Percentiles rank a stretch among this genome's conserved stretches.
These are phyloP conservation scores for Thalia dealbata DNA, from an alignment of 176 grass and related monocot species.

Conservation along the genomic window DNA sequence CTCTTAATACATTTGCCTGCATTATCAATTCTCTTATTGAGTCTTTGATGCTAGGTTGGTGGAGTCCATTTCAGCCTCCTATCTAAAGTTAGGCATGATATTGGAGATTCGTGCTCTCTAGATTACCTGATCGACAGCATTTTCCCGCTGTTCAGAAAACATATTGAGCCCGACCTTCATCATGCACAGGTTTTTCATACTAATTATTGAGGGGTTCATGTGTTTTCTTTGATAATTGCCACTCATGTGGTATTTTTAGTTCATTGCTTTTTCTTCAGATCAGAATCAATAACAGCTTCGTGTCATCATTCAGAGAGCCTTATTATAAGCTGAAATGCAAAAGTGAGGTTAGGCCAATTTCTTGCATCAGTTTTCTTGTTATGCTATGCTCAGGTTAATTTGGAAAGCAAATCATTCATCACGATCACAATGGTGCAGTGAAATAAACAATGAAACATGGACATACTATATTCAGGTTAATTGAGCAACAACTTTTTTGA, in stretches of 20 bases:
- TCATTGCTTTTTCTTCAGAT: slow-evolving; percentile 41
- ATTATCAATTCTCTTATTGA: slow-evolving; percentile 1
- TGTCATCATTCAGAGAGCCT: slow-evolving; percentile 91
- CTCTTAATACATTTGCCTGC: slow-evolving; percentile 1
- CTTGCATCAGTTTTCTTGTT: neutral
- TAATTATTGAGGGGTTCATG: neutral
- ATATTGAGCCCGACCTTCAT: slow-evolving; percentile 96
- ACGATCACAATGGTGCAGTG: no score
- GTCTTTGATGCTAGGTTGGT: slow-evolving; percentile 51
- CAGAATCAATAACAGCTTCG: slow-evolving; percentile 96
- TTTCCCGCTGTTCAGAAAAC: slow-evolving; percentile 92
- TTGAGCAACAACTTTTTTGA: no score
- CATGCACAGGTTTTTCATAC: slow-evolving; percentile 59
- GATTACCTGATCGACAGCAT: slow-evolving; percentile 99
- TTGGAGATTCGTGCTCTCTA: slow-evolving; percentile 97
- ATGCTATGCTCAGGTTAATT: neutral
- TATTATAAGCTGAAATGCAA: slow-evolving; percentile 99
- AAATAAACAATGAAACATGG: no score
- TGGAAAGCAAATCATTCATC: no score
- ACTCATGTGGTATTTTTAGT: slow-evolving; percentile 1
- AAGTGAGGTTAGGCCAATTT: slow-evolving; percentile 57
- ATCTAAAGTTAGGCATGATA: slow-evolving; percentile 96
- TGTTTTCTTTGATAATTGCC: neutral
- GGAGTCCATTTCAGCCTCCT: slow-evolving; percentile 95
- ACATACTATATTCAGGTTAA: no score